Percentiles rank a stretch among this genome's conserved stretches.
Conservation (phyloP, 78 protist genomes). For the Dictyostelium firmibasis region DNA sequence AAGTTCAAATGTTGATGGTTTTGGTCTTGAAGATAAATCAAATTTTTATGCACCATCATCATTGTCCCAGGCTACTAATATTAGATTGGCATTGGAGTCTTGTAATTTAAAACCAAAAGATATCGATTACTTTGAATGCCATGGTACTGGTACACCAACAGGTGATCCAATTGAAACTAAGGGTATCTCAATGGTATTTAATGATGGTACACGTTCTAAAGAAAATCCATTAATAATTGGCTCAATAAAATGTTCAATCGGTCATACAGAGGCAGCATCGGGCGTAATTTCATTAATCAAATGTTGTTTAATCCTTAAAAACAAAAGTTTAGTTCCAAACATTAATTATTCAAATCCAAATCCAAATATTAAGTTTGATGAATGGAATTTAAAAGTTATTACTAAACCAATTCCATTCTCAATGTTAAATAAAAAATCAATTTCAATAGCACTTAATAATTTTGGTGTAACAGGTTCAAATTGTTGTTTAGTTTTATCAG, state of each 20-base stretch:
- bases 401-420: conserved; percentile 3
- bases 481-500: neutral
- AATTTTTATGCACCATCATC: neutral
- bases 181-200: conserved; percentile 5
- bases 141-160: conserved; percentile 69
- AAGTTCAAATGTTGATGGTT: neutral
- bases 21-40: neutral
- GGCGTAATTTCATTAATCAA: neutral
- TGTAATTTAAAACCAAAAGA: neutral
- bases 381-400: neutral
- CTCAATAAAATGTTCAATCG: neutral
- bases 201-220: neutral
- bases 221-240: neutral
- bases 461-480: neutral
- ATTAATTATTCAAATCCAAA: conserved; percentile 29
- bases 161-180: conserved; percentile 83
- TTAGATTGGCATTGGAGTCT: conserved; percentile 7
- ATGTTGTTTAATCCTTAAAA: neutral
- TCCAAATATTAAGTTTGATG: neutral
- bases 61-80: neutral
- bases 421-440: conserved; percentile 11
- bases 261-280: conserved; percentile 28
- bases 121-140: neutral
- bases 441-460: neutral
- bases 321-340: conserved; percentile 40